phyloP scores from a whole-genome alignment of 164 flowering plant species.

The Santalum album region DNA sequence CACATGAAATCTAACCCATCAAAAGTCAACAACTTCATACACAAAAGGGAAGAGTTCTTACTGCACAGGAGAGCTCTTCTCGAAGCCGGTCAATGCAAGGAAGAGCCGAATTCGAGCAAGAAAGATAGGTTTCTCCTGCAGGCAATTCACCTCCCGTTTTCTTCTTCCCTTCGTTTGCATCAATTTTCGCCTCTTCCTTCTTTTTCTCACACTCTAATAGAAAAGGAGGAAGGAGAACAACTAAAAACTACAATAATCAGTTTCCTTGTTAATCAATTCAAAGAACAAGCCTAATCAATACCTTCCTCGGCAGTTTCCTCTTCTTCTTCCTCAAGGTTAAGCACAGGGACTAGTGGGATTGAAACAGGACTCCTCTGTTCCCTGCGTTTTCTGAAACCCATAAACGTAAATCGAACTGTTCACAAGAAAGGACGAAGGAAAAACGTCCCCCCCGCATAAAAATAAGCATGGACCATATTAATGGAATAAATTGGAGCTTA shows the following conservation, averaged over 20 bases:
- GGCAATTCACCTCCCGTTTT: constrained; percentile 10
- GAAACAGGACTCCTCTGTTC: constrained; percentile 30
- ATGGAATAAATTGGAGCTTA: constrained; percentile 3
- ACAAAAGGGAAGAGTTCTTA: constrained; percentile 18
- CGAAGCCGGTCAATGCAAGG: constrained; percentile 64
- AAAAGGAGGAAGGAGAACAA: background rate
- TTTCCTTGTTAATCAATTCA: background rate
- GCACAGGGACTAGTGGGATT: constrained; percentile 24
- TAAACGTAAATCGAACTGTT: background rate
- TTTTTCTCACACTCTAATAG: constrained; percentile 15
- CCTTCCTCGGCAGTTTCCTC: constrained; percentile 28
- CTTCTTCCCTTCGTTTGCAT: constrained; percentile 20
- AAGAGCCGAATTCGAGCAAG: constrained; percentile 24
- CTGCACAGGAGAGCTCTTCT: constrained; percentile 95
- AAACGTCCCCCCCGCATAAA: background rate
- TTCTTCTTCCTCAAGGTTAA: constrained; percentile 55
- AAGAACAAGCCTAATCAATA: constrained; percentile 1
- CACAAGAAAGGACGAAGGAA: background rate
- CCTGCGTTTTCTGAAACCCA: constrained; percentile 46
- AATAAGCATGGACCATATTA: background rate
- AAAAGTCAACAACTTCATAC: background rate
- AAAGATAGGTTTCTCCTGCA: constrained; percentile 10
- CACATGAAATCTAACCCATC: background rate
- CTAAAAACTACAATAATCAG: background rate
- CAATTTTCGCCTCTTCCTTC: constrained; percentile 7